A percentile compares a stretch with the other conserved stretches of the same genome.
Conservation (phyloP, 805 yeast genomes). For the Candida loeiensis region DNA sequence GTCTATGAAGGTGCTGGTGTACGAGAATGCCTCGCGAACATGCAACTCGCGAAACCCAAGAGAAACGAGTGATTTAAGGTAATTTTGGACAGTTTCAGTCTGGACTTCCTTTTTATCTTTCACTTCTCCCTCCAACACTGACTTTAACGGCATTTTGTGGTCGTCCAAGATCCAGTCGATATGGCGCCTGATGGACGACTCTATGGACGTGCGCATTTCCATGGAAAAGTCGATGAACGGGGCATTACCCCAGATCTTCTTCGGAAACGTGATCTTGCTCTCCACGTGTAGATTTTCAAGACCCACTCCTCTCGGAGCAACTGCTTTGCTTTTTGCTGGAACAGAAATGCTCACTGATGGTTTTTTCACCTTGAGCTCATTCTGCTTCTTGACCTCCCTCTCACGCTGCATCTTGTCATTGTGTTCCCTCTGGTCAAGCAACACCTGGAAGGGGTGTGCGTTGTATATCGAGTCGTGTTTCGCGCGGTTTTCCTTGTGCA, state of each 20-base stretch:
- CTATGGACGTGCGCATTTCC: conserved; percentile 60
- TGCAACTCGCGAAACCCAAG: conserved; percentile 73
- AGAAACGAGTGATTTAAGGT: conserved; percentile 11
- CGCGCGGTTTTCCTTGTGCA: conserved; percentile 43
- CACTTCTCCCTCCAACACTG: neutral
- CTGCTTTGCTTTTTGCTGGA: neutral
- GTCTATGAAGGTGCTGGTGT: conserved; percentile 47
- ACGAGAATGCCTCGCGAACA: conserved; percentile 65
- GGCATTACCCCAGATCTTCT: conserved; percentile 69
- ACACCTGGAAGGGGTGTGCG: conserved; percentile 72
- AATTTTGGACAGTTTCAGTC: neutral
- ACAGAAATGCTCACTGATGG: conserved; percentile 42
- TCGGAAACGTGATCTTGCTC: conserved; percentile 31
- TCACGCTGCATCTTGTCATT: conserved; percentile 46
- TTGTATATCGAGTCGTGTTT: conserved; percentile 54
- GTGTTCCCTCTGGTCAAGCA: conserved; percentile 52
- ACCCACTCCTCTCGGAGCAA: conserved; percentile 2
- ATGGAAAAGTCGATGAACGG: conserved; percentile 66
- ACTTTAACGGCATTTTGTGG: conserved; percentile 7
- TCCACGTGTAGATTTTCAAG: conserved; percentile 4
- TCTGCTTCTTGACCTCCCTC: conserved; percentile 40
- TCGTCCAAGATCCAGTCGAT: conserved; percentile 48
- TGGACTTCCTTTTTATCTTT: neutral
- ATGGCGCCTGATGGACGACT: conserved; percentile 54
- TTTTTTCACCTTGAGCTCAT: conserved; percentile 48